Percentiles rank a stretch among this genome's conserved stretches.
These are phyloP conservation scores for Tylopilus sp. DNA, from an alignment of 768 basidiomycete genomes.

Conservation along the genomic window DNA sequence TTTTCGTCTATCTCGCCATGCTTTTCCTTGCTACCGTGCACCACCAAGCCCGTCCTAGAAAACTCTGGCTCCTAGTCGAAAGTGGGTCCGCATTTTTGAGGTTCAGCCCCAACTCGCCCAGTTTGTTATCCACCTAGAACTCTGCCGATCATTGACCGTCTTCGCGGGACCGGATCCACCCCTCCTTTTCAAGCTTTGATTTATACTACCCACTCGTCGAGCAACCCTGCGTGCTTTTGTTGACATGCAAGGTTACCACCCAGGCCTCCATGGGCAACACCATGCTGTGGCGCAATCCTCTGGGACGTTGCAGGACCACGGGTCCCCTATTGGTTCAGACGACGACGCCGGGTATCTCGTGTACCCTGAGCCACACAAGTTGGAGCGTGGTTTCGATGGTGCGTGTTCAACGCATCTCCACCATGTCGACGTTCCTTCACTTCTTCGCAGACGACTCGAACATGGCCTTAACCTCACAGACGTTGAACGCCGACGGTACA, in stretches of 20 bases:
- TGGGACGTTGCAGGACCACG: slow-evolving; percentile 38
- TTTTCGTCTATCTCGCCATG: slow-evolving; percentile 31
- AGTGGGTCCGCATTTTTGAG: slow-evolving; percentile 14
- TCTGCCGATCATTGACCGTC: slow-evolving; percentile 29
- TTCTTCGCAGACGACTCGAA: slow-evolving; percentile 36
- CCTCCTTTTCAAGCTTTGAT: slow-evolving; percentile 8
- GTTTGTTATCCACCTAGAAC: slow-evolving; percentile 26
- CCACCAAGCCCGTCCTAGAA: slow-evolving; percentile 28
- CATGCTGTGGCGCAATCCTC: slow-evolving; percentile 26
- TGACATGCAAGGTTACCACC: slow-evolving; percentile 30
- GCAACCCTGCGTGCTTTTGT: slow-evolving; percentile 8
- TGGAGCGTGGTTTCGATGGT: slow-evolving; percentile 48
- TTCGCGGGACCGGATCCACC: slow-evolving; percentile 11
- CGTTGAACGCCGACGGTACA: slow-evolving; percentile 82
- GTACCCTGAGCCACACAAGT: slow-evolving; percentile 37
- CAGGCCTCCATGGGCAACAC: slow-evolving; percentile 21
- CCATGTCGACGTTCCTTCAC: slow-evolving; percentile 14
- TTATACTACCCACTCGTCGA: slow-evolving; percentile 1
- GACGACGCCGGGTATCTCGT: slow-evolving; percentile 39
- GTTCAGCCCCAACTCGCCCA: slow-evolving; percentile 18
- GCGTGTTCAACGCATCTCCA: slow-evolving; percentile 9
- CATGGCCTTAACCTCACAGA: slow-evolving; percentile 64
- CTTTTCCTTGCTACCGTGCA: slow-evolving; percentile 28
- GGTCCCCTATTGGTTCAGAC: slow-evolving; percentile 56
- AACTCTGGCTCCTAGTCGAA: slow-evolving; percentile 18